Conservation (phyloP, 176 grass and related monocot species). For the Phyllostachys edulis region DNA sequence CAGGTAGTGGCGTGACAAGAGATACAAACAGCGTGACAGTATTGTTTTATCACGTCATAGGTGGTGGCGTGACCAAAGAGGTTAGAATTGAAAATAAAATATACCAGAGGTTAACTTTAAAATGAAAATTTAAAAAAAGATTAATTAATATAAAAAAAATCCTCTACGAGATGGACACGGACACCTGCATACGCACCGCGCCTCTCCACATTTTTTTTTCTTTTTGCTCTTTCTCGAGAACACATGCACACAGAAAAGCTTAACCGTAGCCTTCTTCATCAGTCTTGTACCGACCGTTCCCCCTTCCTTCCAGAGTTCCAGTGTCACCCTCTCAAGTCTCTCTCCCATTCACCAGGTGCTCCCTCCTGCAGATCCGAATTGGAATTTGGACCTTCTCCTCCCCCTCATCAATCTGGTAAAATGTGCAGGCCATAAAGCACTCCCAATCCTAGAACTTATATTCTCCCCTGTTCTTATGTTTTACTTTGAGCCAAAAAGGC, state of each 20-base stretch:
- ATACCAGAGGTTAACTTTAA: too few relatives aligned
- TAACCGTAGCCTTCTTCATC: slow-evolving; percentile 11
- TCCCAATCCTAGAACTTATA: neutral
- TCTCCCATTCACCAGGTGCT: slow-evolving; percentile 24
- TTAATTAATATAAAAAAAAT: too few relatives aligned
- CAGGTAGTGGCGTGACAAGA: too few relatives aligned
- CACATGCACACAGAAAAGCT: slow-evolving; percentile 5
- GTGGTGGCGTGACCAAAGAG: too few relatives aligned
- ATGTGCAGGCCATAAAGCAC: neutral
- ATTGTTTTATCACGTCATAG: too few relatives aligned
- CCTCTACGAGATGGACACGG: too few relatives aligned
- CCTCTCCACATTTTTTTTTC: neutral
- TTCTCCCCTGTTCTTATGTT: neutral
- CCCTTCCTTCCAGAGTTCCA: neutral
- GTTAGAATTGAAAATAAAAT: too few relatives aligned
- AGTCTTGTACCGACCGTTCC: slow-evolving; percentile 5
- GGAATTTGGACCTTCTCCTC: slow-evolving; percentile 33
- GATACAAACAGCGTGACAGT: too few relatives aligned
- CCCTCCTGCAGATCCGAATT: slow-evolving; percentile 41
- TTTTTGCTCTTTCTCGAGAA: slow-evolving; percentile 11
- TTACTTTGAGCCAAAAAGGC: slow-evolving; percentile 12
- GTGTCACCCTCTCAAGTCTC: slow-evolving; percentile 24
- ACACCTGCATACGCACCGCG: slow-evolving; percentile 12
- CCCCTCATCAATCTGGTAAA: slow-evolving; percentile 33
- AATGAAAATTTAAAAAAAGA: too few relatives aligned